Percentiles rank a stretch among this genome's conserved stretches.
Conservation (phyloP, 2,329 filamentous ascomycete genomes). For the Alternaria tenuissima region DNA sequence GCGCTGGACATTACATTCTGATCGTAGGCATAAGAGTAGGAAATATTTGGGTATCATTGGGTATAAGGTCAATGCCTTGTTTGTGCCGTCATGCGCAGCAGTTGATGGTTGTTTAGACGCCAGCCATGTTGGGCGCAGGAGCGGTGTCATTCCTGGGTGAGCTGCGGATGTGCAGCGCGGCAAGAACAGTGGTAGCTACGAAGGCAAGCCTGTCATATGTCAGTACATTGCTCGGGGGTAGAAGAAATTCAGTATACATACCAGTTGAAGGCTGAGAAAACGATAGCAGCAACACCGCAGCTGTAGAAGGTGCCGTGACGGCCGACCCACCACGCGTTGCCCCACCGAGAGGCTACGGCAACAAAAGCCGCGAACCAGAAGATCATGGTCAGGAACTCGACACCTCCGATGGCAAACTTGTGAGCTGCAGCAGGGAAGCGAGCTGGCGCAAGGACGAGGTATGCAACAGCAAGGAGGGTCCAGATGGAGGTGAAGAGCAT, state of each 20-base stretch:
- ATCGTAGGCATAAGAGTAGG: not conserved
- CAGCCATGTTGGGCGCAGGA: constrained; percentile 50
- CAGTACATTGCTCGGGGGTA: constrained; percentile 7
- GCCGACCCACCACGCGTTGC: constrained; percentile 61
- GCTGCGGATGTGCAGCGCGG: constrained; percentile 57
- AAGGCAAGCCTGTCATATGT: constrained; percentile 58
- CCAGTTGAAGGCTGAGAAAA: constrained; percentile 74
- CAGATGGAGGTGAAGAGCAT: constrained; percentile 82
- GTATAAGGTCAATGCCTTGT: not conserved
- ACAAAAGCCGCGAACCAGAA: constrained; percentile 94
- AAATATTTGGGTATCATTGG: constrained; percentile 14
- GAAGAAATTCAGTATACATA: constrained; percentile 35
- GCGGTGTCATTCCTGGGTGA: constrained; percentile 46
- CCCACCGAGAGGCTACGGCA: constrained; percentile 73
- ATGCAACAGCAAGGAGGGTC: constrained; percentile 73
- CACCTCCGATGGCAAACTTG: constrained; percentile 70
- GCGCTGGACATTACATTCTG: constrained; percentile 12
- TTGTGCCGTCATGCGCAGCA: not conserved
- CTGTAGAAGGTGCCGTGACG: constrained; percentile 61
- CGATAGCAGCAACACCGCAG: constrained; percentile 68
- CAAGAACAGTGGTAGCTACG: constrained; percentile 59
- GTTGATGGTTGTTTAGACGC: constrained; percentile 37
- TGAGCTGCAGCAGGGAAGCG: constrained; percentile 69
- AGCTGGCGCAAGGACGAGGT: constrained; percentile 73
- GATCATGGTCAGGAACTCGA: constrained; percentile 78